Evolutionary conservation across 345 rosid genomes (phyloP).

Genomic region (Citrus reticulata): DNA sequence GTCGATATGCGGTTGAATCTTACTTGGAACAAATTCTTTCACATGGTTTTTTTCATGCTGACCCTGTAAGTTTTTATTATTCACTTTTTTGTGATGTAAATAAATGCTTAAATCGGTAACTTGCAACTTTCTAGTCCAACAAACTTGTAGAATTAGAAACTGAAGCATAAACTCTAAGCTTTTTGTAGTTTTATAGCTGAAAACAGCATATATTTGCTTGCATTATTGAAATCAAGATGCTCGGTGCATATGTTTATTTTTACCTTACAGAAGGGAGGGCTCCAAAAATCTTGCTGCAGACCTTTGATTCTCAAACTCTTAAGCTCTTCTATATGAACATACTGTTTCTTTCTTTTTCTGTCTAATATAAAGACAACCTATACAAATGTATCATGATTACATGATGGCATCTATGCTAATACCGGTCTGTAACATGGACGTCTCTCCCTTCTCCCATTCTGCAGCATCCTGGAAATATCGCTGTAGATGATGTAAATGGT

Average conservation of each 20-base stretch:
- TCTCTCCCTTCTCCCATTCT: conserved; percentile 3
- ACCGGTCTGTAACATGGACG: background rate
- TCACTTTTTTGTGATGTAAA: background rate
- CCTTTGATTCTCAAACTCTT: too few species aligned
- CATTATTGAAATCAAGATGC: too few species aligned
- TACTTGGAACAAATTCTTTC: conserved; percentile 97
- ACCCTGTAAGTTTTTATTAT: conserved; percentile 61
- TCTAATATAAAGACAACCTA: background rate
- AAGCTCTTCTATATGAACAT: background rate
- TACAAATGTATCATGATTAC: conserved; percentile 5
- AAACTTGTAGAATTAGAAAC: background rate
- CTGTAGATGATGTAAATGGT: conserved; percentile 96
- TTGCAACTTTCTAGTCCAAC: background rate
- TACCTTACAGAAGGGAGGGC: too few species aligned
- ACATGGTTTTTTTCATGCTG: conserved; percentile 98
- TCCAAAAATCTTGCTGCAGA: too few species aligned
- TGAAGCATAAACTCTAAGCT: background rate
- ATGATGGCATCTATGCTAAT: background rate
- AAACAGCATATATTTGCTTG: too few species aligned
- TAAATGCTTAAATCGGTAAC: too few species aligned
- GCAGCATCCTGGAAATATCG: conserved; percentile 99
- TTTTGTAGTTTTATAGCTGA: background rate
- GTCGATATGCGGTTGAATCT: conserved; percentile 96
- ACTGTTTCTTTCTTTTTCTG: background rate
- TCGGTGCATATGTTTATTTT: too few species aligned